Evolutionary conservation across 1,284 basidiomycete species (phyloP).

Genomic region (Pyrrhoderma noxium): DNA sequence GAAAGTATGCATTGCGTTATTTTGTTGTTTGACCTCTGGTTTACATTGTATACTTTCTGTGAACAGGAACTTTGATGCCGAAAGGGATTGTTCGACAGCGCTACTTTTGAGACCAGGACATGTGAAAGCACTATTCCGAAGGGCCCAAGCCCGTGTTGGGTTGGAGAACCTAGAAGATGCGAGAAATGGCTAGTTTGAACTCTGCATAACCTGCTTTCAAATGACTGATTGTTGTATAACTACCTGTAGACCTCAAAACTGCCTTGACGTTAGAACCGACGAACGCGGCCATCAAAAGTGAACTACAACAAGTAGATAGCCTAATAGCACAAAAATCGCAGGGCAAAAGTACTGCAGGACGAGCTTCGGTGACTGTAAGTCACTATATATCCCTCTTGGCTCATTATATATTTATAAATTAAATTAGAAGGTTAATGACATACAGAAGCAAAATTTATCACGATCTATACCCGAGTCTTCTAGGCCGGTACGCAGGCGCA

Average conservation of each 20-base stretch:
- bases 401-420: too few relatives aligned
- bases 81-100: constrained; percentile 60
- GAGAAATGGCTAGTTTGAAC: constrained; percentile 41
- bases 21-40: constrained; percentile 1
- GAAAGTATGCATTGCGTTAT: constrained; percentile 54
- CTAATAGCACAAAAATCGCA: constrained; percentile 18
- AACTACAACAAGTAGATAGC: constrained; percentile 42
- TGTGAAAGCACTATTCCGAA: constrained; percentile 65
- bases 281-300: constrained; percentile 50
- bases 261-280: constrained; percentile 50
- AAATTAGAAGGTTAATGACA: too few relatives aligned
- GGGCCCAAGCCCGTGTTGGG: constrained; percentile 57
- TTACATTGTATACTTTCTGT: not conserved
- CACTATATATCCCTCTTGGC: not conserved
- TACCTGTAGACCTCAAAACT: constrained; percentile 46
- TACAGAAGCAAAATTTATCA: too few relatives aligned
- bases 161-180: constrained; percentile 48
- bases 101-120: constrained; percentile 47
- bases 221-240: not conserved
- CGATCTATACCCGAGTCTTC: too few relatives aligned
- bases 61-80: constrained; percentile 61
- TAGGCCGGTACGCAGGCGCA: constrained; percentile 43
- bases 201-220: not conserved
- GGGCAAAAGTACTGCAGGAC: constrained; percentile 14
- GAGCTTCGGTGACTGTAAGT: not conserved